A percentile compares a stretch with the other conserved stretches of the same genome.
phyloP scores from a whole-genome alignment of 768 basidiomycete species.

The Boletus rufocinnamomeus region DNA sequence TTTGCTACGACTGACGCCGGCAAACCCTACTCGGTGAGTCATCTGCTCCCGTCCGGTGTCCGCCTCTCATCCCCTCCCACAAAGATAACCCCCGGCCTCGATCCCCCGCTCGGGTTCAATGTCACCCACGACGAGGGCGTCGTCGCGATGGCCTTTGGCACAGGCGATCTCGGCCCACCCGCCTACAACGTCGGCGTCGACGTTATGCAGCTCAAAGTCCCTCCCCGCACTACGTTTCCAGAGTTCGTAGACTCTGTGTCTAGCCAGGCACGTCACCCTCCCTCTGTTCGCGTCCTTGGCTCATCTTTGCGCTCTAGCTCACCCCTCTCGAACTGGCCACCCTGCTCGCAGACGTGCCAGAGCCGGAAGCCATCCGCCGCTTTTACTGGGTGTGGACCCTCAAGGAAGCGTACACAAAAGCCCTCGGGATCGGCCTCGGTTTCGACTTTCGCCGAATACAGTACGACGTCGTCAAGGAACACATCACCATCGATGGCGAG shows the following conservation, averaged over 20 bases:
- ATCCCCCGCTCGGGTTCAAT: conserved; percentile 73
- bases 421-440: conserved; percentile 78
- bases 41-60: background rate
- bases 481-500: conserved; percentile 60
- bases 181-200: conserved; percentile 68
- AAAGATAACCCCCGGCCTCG: conserved; percentile 46
- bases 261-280: conserved; percentile 53
- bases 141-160: conserved; percentile 63
- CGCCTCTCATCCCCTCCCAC: conserved; percentile 5
- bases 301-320: conserved; percentile 36
- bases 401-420: conserved; percentile 92
- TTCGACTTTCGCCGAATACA: conserved; percentile 81
- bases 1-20: conserved; percentile 62
- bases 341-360: conserved; percentile 41
- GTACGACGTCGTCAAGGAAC: conserved; percentile 55
- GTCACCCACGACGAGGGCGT: conserved; percentile 78
- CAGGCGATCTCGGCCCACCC: conserved; percentile 53
- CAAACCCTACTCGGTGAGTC: conserved; percentile 76
- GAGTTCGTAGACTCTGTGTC: conserved; percentile 65
- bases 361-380: conserved; percentile 52
- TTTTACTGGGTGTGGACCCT: conserved; percentile 89
- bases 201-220: conserved; percentile 75
- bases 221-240: conserved; percentile 53
- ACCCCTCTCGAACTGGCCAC: conserved; percentile 39
- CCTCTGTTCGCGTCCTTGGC: background rate